Evolutionary conservation across 2,329 filamentous ascomycete genomes (phyloP).

Genomic region (Juglanconis oblonga): DNA sequence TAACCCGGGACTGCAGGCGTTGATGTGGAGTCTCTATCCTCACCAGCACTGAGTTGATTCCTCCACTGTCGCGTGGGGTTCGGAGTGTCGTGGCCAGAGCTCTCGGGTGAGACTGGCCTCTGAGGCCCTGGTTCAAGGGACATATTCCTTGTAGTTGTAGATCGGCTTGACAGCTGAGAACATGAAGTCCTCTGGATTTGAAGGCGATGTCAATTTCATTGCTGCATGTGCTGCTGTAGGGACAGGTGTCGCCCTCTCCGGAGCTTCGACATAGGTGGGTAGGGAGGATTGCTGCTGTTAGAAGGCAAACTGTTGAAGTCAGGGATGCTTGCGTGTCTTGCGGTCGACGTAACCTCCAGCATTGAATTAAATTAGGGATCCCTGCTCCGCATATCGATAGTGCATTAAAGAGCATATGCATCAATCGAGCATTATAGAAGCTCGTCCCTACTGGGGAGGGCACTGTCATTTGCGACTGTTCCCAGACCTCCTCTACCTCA

Average conservation of each 20-base stretch:
- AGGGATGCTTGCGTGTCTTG: background rate
- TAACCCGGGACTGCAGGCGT: background rate
- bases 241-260: conserved; percentile 3
- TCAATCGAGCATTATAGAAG: too few species aligned
- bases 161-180: conserved; percentile 14
- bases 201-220: conserved; percentile 16
- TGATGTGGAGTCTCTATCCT: conserved; percentile 26
- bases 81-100: conserved; percentile 80
- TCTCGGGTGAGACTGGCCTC: conserved; percentile 70
- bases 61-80: conserved; percentile 69
- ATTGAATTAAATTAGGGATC: background rate
- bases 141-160: conserved; percentile 41
- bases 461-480: too few species aligned
- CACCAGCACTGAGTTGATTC: conserved; percentile 75
- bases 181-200: conserved; percentile 18
- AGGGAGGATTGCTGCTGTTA: background rate
- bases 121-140: conserved; percentile 59
- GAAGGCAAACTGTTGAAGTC: background rate
- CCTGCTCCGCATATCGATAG: background rate
- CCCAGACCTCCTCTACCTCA: too few species aligned
- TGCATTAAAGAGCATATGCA: too few species aligned
- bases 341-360: background rate
- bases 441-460: too few species aligned
- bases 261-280: background rate
- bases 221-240: conserved; percentile 4